phyloP scores from a whole-genome alignment of 768 basidiomycete species.

The Neoboletus subvelutipes region DNA sequence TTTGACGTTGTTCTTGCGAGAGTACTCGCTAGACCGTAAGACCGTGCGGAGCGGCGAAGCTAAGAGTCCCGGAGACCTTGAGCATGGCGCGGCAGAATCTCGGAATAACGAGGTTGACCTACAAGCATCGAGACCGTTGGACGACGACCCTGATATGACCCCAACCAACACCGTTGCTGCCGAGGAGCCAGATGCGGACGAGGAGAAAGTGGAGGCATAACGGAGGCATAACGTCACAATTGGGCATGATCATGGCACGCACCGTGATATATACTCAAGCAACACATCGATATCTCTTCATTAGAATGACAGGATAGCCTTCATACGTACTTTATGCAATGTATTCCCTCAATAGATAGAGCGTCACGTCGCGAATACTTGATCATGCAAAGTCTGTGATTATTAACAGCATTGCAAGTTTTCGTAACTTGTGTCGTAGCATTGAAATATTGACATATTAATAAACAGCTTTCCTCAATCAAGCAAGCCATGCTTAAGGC shows the following conservation, averaged over 20 bases:
- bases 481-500: too few relatives aligned
- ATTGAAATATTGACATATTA: too few relatives aligned
- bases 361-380: too few relatives aligned
- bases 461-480: too few relatives aligned
- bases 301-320: too few relatives aligned
- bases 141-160: neutral
- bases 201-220: neutral
- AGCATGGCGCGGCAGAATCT: constrained; percentile 18
- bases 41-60: constrained; percentile 39
- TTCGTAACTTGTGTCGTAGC: too few relatives aligned
- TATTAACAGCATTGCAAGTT: too few relatives aligned
- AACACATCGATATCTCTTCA: neutral
- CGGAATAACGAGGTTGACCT: neutral
- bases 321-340: too few relatives aligned
- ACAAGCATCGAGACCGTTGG: too few relatives aligned
- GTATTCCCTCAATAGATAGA: too few relatives aligned
- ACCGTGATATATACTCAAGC: neutral
- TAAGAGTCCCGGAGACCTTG: constrained; percentile 31
- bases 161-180: neutral
- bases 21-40: constrained; percentile 58
- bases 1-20: constrained; percentile 51
- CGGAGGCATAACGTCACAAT: too few relatives aligned
- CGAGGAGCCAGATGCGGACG: neutral
- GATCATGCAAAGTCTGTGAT: too few relatives aligned
- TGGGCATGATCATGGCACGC: neutral